A percentile compares a stretch with the other conserved stretches of the same genome.
phyloP scores from a whole-genome alignment of 2,329 filamentous ascomycete species.

The Claviceps quebecensis region DNA sequence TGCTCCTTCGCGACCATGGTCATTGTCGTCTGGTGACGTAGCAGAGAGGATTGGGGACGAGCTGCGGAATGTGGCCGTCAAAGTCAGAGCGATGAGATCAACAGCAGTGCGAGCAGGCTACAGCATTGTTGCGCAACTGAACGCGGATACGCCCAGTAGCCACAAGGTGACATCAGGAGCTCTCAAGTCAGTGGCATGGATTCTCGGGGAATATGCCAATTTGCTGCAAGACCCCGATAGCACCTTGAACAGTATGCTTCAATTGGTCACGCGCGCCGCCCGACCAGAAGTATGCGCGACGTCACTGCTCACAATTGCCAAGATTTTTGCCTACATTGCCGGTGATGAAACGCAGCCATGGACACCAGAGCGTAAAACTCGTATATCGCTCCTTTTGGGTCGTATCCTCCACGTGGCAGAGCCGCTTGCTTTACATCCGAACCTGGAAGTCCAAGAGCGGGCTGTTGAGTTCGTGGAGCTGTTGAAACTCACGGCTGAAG shows the following conservation, averaged over 20 bases:
- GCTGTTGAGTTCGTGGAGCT: slow-evolving; percentile 87
- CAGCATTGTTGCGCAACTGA: slow-evolving; percentile 50
- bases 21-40: slow-evolving; percentile 27
- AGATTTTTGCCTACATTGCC: slow-evolving; percentile 64
- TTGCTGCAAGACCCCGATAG: slow-evolving; percentile 56
- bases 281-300: slow-evolving; percentile 57
- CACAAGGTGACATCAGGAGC: slow-evolving; percentile 49
- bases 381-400: slow-evolving; percentile 63
- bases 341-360: slow-evolving; percentile 51
- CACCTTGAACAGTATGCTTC: slow-evolving; percentile 59
- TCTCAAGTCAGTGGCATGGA: slow-evolving; percentile 66
- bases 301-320: slow-evolving; percentile 72
- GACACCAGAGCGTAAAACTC: slow-evolving; percentile 60
- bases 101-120: slow-evolving; percentile 77
- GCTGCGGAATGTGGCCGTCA: slow-evolving; percentile 78
- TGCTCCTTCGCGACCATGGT: slow-evolving; percentile 8
- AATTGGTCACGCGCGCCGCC: slow-evolving; percentile 43
- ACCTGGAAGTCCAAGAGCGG: slow-evolving; percentile 86
- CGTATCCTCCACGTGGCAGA: slow-evolving; percentile 74
- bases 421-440: slow-evolving; percentile 64
- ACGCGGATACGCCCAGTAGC: slow-evolving; percentile 35
- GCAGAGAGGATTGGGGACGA: slow-evolving; percentile 69
- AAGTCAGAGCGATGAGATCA: slow-evolving; percentile 69
- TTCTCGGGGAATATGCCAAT: slow-evolving; percentile 77
- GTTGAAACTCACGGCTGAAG: slow-evolving; percentile 74